phyloP scores from a whole-genome alignment of 2,329 filamentous ascomycete genomes.

The Cladophialophora bantiana region DNA sequence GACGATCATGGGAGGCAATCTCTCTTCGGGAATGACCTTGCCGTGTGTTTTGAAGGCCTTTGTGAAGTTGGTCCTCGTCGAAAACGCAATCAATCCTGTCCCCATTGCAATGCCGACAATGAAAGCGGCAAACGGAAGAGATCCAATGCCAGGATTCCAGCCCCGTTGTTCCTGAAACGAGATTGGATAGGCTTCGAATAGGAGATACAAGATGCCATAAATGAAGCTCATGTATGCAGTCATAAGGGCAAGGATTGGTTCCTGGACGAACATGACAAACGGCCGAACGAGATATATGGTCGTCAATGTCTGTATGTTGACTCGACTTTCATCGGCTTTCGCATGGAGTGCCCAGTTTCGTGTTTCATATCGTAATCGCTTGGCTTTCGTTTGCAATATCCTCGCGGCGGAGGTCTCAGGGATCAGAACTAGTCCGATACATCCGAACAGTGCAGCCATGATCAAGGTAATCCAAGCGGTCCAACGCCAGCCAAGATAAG shows the following conservation, averaged over 20 bases:
- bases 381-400: slow-evolving; percentile 58
- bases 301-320: slow-evolving; percentile 49
- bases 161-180: slow-evolving; percentile 49
- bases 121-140: slow-evolving; percentile 50
- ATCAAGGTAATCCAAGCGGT: slow-evolving; percentile 64
- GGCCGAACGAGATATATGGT: slow-evolving; percentile 56
- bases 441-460: slow-evolving; percentile 51
- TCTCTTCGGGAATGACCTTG: slow-evolving; percentile 50
- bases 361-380: slow-evolving; percentile 56
- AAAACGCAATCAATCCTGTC: slow-evolving; percentile 48
- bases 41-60: slow-evolving; percentile 50
- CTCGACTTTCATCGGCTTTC: slow-evolving; percentile 52
- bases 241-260: slow-evolving; percentile 58
- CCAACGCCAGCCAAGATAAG: slow-evolving; percentile 63
- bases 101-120: slow-evolving; percentile 44
- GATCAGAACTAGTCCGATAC: slow-evolving; percentile 55
- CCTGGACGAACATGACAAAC: slow-evolving; percentile 55
- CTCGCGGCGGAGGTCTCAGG: slow-evolving; percentile 60
- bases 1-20: slow-evolving; percentile 55
- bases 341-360: slow-evolving; percentile 57
- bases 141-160: slow-evolving; percentile 49
- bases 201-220: slow-evolving; percentile 46
- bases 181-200: slow-evolving; percentile 52
- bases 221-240: slow-evolving; percentile 54
- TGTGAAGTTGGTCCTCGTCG: slow-evolving; percentile 51